phyloP scores from a whole-genome alignment of 2,329 filamentous ascomycete species.

The Beauveria sp. region DNA sequence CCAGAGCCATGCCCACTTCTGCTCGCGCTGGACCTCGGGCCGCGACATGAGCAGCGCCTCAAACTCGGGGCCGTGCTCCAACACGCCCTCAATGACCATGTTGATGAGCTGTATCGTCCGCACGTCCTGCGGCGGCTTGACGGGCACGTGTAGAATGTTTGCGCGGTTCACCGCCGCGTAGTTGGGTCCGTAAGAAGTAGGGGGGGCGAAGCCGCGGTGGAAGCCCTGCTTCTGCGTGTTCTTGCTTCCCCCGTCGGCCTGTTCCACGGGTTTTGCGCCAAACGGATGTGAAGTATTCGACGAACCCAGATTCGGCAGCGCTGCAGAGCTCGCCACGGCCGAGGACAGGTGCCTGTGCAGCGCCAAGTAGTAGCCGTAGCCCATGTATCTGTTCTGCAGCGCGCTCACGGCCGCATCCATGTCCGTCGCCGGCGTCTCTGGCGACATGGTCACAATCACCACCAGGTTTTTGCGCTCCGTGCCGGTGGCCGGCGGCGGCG shows the following conservation, averaged over 20 bases:
- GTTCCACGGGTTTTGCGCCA: slow-evolving; percentile 61
- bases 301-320: slow-evolving; percentile 22
- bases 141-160: slow-evolving; percentile 57
- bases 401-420: slow-evolving; percentile 73
- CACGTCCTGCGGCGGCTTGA: slow-evolving; percentile 69
- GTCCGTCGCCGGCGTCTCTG: slow-evolving; percentile 73
- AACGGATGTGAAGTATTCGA: slow-evolving; percentile 57
- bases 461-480: slow-evolving; percentile 64
- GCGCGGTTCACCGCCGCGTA: slow-evolving; percentile 35
- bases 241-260: slow-evolving; percentile 22
- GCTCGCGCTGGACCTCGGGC: slow-evolving; percentile 73
- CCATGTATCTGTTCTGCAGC: slow-evolving; percentile 77
- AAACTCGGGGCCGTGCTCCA: slow-evolving; percentile 77
- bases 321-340: slow-evolving; percentile 42
- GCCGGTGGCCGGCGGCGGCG: slow-evolving; percentile 36
- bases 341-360: slow-evolving; percentile 80
- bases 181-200: slow-evolving; percentile 53
- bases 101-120: slow-evolving; percentile 78
- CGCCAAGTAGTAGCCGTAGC: slow-evolving; percentile 73
- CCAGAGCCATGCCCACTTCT: slow-evolving; percentile 93
- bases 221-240: slow-evolving; percentile 36
- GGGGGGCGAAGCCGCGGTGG: slow-evolving; percentile 65
- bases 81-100: slow-evolving; percentile 71
- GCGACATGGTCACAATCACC: slow-evolving; percentile 73
- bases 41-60: slow-evolving; percentile 88